Percentiles rank a stretch among this genome's conserved stretches.
Evolutionary conservation across 2,329 filamentous ascomycete species (phyloP).

Genomic region (Didymellaceae sp.): DNA sequence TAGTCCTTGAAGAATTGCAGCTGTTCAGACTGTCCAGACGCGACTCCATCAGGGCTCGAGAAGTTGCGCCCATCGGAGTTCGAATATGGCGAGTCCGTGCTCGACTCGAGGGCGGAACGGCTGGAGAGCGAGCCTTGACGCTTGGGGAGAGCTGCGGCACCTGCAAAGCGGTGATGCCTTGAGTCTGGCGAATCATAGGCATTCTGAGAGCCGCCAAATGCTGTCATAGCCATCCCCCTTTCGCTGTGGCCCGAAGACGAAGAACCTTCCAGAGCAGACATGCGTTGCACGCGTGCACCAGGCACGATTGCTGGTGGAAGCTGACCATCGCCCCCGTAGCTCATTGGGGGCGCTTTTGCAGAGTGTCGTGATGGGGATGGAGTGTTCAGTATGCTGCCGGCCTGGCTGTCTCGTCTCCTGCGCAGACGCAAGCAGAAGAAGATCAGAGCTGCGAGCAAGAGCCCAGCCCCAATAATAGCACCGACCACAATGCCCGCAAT

Average conservation of each 20-base stretch:
- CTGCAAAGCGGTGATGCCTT: constrained; percentile 53
- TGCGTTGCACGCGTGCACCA: constrained; percentile 88
- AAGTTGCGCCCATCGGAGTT: constrained; percentile 64
- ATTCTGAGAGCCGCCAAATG: constrained; percentile 30
- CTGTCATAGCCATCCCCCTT: constrained; percentile 30
- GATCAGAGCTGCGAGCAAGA: constrained; percentile 71
- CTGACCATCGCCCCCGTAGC: constrained; percentile 49
- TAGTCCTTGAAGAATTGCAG: constrained; percentile 98
- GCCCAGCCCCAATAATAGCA: constrained; percentile 70
- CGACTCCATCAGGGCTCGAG: constrained; percentile 83
- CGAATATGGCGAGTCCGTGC: constrained; percentile 73
- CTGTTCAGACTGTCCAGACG: constrained; percentile 93
- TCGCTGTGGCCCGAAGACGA: constrained; percentile 60
- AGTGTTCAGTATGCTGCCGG: constrained; percentile 85
- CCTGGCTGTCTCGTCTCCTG: constrained; percentile 64
- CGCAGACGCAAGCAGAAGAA: constrained; percentile 65
- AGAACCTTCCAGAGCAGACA: constrained; percentile 88
- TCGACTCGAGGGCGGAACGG: constrained; percentile 72
- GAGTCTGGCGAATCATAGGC: constrained; percentile 71
- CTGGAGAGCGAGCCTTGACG: constrained; percentile 91
- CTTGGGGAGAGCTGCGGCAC: constrained; percentile 61
- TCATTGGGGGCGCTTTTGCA: constrained; percentile 45
- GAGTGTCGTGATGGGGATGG: constrained; percentile 68
- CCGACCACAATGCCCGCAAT: constrained; percentile 93
- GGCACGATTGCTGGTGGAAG: constrained; percentile 65